A percentile compares a stretch with the other conserved stretches of the same genome.
Evolutionary conservation across 2,329 filamentous ascomycete genomes (phyloP).

Genomic region (Pseudogymnoascus sp.): DNA sequence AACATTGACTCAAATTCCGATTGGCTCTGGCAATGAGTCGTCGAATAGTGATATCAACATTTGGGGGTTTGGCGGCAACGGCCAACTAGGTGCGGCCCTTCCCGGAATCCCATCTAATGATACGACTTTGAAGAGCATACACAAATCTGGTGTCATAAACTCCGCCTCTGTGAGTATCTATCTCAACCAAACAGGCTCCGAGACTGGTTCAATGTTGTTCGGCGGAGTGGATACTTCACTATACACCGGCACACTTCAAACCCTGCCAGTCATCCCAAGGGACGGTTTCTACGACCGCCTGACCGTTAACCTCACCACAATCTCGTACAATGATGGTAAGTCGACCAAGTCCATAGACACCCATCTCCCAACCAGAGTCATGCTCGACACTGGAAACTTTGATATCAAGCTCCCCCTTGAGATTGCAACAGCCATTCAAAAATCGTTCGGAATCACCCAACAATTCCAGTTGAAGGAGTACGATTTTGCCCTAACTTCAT

Average conservation of each 20-base stretch:
- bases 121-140: conserved; percentile 61
- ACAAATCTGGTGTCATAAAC: conserved; percentile 49
- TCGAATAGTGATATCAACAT: conserved; percentile 74
- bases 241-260: conserved; percentile 53
- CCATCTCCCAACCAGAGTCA: conserved; percentile 44
- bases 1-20: conserved; percentile 51
- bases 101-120: conserved; percentile 46
- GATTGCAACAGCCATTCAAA: conserved; percentile 46
- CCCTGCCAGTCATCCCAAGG: conserved; percentile 54
- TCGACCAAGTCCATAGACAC: conserved; percentile 36
- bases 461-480: conserved; percentile 29
- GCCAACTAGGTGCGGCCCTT: conserved; percentile 48
- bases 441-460: conserved; percentile 44
- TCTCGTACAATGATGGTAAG: conserved; percentile 37
- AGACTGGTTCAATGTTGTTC: conserved; percentile 61
- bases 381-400: conserved; percentile 64
- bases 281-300: conserved; percentile 51
- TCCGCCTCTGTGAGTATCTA: conserved; percentile 68
- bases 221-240: conserved; percentile 63
- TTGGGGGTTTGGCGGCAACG: conserved; percentile 73
- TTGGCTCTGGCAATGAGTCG: conserved; percentile 61
- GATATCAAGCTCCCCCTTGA: conserved; percentile 57
- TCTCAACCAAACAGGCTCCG: conserved; percentile 62
- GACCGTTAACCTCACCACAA: conserved; percentile 56
- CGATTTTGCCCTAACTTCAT: conserved; percentile 54